Conservation (phyloP, 179 eudicot species). For the Gypsophila paniculata region DNA sequence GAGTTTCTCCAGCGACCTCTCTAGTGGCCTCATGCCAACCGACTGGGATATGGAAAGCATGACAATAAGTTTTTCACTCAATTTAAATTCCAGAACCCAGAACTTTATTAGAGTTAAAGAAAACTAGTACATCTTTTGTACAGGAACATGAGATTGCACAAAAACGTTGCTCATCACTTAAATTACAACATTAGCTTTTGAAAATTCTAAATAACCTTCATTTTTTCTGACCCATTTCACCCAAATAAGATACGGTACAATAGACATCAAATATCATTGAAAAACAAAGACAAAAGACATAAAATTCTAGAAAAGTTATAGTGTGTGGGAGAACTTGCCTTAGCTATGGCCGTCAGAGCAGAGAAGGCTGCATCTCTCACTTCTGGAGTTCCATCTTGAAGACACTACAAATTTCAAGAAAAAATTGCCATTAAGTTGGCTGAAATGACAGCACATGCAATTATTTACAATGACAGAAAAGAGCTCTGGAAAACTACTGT, state of each 20-base stretch:
- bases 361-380: slow-evolving; percentile 99
- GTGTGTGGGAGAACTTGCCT: slow-evolving; percentile 39
- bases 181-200: neutral
- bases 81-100: neutral
- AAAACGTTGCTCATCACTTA: too few species aligned
- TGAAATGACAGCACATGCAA: neutral
- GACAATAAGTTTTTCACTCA: neutral
- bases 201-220: too few species aligned
- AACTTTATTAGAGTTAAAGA: neutral
- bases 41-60: slow-evolving; percentile 39
- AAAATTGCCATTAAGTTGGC: neutral
- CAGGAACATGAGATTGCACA: neutral
- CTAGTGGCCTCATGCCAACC: slow-evolving; percentile 99
- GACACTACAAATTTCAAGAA: slow-evolving; percentile 44
- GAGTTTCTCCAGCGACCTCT: slow-evolving; percentile 87
- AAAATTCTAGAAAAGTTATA: slow-evolving; percentile 1
- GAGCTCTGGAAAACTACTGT: neutral
- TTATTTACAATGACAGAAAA: neutral
- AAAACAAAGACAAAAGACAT: neutral
- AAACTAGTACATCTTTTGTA: neutral
- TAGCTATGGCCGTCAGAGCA: slow-evolving; percentile 88
- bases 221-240: neutral
- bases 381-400: slow-evolving; percentile 99
- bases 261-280: neutral
- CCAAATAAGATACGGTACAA: neutral